phyloP scores from a whole-genome alignment of 208 protist genomes.

The Balamuthia mandrillaris region DNA sequence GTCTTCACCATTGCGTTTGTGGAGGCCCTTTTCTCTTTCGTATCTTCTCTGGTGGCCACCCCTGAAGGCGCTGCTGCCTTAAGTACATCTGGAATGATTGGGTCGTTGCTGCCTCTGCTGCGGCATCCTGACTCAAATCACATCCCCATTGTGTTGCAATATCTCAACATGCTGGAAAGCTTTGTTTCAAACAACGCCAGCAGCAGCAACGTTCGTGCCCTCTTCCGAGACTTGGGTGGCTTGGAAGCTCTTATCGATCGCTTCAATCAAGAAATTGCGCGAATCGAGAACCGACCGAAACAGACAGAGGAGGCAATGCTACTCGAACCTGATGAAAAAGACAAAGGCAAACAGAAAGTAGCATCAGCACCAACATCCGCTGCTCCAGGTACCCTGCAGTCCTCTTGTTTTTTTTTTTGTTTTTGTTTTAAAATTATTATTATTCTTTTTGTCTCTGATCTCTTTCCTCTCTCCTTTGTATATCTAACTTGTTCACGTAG shows the following conservation, averaged over 20 bases:
- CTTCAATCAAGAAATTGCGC: conserved; percentile 21
- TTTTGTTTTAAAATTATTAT: too few species aligned
- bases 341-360: conserved; percentile 8
- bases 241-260: conserved; percentile 15
- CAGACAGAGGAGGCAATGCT: neutral
- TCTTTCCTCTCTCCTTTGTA: too few species aligned
- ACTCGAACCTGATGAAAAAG: neutral
- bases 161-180: conserved; percentile 25
- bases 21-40: conserved; percentile 25
- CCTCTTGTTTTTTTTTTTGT: too few species aligned
- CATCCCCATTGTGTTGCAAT: conserved; percentile 10
- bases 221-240: conserved; percentile 25
- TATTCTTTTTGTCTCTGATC: too few species aligned
- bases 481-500: too few species aligned
- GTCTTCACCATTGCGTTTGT: conserved; percentile 32
- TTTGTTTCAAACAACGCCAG: conserved; percentile 3
- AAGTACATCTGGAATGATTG: conserved; percentile 23
- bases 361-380: too few species aligned
- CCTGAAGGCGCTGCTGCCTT: conserved; percentile 28
- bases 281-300: neutral
- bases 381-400: too few species aligned
- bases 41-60: conserved; percentile 15
- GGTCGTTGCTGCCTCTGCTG: conserved; percentile 16
- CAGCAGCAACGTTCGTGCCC: neutral
- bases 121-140: neutral